phyloP scores from a whole-genome alignment of 768 basidiomycete genomes.

The Tulasnella sp. region DNA sequence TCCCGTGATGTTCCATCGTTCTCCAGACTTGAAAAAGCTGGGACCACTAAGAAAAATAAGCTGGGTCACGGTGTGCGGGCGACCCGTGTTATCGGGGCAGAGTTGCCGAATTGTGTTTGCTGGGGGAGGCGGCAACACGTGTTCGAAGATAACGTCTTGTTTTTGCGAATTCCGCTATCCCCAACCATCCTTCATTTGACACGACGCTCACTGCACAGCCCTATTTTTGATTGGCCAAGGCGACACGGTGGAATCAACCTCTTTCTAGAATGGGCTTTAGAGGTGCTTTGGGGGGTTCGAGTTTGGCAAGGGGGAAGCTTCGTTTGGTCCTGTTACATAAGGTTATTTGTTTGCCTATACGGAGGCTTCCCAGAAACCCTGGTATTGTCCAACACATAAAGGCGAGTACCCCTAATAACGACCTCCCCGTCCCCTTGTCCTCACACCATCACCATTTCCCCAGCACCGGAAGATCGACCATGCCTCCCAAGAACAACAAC shows the following conservation, averaged over 20 bases:
- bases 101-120: background rate
- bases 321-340: background rate
- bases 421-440: no score
- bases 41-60: background rate
- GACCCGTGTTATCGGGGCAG: background rate
- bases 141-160: background rate
- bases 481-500: background rate
- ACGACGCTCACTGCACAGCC: no score
- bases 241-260: background rate
- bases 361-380: background rate
- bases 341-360: no score
- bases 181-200: background rate
- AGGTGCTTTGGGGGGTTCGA: background rate
- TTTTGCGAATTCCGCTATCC: background rate
- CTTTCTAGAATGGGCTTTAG: background rate
- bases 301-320: background rate
- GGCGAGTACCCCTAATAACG: no score
- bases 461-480: no score
- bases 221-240: background rate
- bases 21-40: background rate
- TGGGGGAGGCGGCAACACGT: background rate
- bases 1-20: background rate
- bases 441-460: no score
- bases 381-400: background rate
- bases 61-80: background rate